Percentiles rank a stretch among this genome's conserved stretches.
Evolutionary conservation across 257 asterid genomes (phyloP).

Genomic region (Scutellaria baicalensis): DNA sequence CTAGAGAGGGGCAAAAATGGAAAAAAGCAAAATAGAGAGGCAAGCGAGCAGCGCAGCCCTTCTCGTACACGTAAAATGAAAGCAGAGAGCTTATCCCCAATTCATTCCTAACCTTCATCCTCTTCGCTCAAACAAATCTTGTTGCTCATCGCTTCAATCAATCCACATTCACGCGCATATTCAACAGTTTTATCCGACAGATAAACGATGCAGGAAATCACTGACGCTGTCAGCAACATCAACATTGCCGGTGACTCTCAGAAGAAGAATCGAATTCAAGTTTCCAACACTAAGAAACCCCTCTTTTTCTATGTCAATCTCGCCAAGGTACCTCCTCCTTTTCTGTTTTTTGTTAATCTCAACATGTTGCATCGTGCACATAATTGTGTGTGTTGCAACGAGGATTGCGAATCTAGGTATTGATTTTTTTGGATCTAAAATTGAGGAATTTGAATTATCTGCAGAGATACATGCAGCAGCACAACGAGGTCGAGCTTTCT

Average conservation of each 20-base stretch:
- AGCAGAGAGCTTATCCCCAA: background rate
- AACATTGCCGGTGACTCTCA: conserved; percentile 32
- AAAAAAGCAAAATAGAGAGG: background rate
- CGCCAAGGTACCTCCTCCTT: conserved; percentile 37
- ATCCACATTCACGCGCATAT: background rate
- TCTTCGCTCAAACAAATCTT: background rate
- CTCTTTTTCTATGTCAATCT: conserved; percentile 75
- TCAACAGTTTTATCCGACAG: background rate
- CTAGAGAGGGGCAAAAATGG: conserved; percentile 17
- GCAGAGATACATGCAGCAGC: conserved; percentile 79
- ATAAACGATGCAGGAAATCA: conserved; percentile 45
- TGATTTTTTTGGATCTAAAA: conserved; percentile 3
- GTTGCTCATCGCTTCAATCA: background rate
- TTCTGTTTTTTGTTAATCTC: background rate
- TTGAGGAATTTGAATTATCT: background rate
- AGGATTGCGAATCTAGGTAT: background rate
- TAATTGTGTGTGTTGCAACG: background rate
- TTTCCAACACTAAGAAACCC: conserved; percentile 66
- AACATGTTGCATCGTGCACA: background rate
- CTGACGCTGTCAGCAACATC: conserved; percentile 47
- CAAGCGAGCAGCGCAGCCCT: conserved; percentile 5
- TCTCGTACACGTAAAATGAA: background rate
- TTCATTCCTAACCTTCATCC: background rate
- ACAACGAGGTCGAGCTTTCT: conserved; percentile 62
- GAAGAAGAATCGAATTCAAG: conserved; percentile 70